phyloP scores from a whole-genome alignment of 148 eudicot species.

The Bassia scoparia region DNA sequence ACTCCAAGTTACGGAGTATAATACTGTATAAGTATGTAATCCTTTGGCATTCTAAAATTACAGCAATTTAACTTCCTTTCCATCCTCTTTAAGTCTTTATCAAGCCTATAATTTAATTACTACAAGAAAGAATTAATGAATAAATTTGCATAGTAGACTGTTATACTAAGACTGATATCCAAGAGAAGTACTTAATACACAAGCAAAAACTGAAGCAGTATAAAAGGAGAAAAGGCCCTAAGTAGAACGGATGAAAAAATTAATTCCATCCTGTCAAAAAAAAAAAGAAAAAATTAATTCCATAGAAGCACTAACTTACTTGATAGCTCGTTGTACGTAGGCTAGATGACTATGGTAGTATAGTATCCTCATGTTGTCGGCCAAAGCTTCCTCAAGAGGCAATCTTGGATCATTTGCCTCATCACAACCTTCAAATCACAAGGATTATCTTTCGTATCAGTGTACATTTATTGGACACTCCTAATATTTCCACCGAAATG shows the following conservation, averaged over 20 bases:
- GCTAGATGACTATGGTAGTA: conserved; percentile 32
- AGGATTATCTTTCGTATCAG: not conserved
- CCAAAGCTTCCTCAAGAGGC: conserved; percentile 22
- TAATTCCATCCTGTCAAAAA: too few relatives aligned
- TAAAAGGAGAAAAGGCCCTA: not conserved
- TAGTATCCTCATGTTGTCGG: conserved; percentile 28
- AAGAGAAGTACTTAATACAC: too few relatives aligned
- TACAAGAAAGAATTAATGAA: too few relatives aligned
- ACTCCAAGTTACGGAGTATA: too few relatives aligned
- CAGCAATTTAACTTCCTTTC: too few relatives aligned
- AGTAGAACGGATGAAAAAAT: not conserved
- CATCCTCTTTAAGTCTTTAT: too few relatives aligned
- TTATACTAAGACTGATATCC: too few relatives aligned
- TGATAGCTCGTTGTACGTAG: conserved; percentile 29
- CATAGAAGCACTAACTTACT: conserved; percentile 22
- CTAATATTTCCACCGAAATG: not conserved
- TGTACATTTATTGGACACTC: not conserved
- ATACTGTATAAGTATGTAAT: too few relatives aligned
- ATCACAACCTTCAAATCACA: conserved; percentile 19
- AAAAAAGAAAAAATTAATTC: too few relatives aligned
- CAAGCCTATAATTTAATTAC: too few relatives aligned
- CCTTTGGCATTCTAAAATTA: too few relatives aligned
- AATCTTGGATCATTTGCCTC: conserved; percentile 27
- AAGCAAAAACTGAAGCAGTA: not conserved
- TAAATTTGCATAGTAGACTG: too few relatives aligned